Conservation (phyloP, 164 flowering plant species). For the Vitis rupestris region DNA sequence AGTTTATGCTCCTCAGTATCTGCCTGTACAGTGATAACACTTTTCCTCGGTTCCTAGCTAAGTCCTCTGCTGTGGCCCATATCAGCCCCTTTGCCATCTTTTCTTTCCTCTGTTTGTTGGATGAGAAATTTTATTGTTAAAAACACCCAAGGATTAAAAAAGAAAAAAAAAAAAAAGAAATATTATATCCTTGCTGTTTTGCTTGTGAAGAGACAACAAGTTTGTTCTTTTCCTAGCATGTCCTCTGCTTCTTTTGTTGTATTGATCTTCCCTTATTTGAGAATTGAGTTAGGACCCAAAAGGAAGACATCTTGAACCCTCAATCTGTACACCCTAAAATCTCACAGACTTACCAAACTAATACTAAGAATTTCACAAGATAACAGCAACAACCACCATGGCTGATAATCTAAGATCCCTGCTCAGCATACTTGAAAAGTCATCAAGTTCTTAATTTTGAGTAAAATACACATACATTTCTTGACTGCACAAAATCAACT, state of each 20-base stretch:
- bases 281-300: no score
- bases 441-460: not conserved
- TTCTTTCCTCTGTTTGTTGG: no score
- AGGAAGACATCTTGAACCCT: not conserved
- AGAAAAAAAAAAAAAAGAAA: no score
- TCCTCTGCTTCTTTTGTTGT: no score
- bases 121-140: no score
- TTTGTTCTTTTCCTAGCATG: no score
- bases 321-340: not conserved
- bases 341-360: not conserved
- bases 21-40: conserved; percentile 47
- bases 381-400: not conserved
- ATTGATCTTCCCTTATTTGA: no score
- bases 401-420: not conserved
- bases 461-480: not conserved
- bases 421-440: not conserved
- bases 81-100: conserved; percentile 41
- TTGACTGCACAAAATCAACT: no score
- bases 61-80: conserved; percentile 57
- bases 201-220: no score
- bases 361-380: not conserved
- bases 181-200: no score
- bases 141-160: no score
- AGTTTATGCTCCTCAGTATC: conserved; percentile 45
- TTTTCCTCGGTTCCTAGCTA: conserved; percentile 37